These are phyloP conservation scores for Penicillium steckii DNA, from an alignment of 495 filamentous ascomycete genomes.

Conservation along the genomic window DNA sequence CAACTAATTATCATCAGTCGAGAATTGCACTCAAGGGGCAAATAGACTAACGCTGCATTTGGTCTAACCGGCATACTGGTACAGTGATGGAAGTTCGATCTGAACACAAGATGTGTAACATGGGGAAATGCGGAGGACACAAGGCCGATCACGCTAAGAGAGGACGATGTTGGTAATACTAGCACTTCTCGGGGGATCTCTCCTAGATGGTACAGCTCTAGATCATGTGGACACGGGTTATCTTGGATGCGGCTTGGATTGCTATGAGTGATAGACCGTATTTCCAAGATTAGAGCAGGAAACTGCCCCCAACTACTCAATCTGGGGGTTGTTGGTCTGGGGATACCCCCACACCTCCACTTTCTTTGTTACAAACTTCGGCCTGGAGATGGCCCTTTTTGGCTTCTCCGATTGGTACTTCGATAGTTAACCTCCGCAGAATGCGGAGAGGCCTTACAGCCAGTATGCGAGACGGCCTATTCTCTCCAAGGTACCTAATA, in stretches of 20 bases:
- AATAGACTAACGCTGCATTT: not conserved
- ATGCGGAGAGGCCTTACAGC: not conserved
- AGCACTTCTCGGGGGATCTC: not conserved
- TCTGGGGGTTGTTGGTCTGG: not conserved
- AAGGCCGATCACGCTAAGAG: not conserved
- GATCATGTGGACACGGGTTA: not conserved
- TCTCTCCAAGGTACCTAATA: not conserved
- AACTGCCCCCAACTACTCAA: not conserved
- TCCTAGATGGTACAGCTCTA: not conserved
- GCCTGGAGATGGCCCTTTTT: not conserved
- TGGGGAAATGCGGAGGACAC: not conserved
- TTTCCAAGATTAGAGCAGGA: too few species aligned
- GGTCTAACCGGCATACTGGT: not conserved
- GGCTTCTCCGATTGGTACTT: not conserved
- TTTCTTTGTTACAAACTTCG: not conserved
- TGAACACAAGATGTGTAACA: not conserved
- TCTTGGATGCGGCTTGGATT: not conserved
- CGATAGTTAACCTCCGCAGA: not conserved
- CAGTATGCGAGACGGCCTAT: not conserved
- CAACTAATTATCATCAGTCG: not conserved
- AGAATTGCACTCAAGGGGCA: not conserved
- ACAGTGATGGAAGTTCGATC: not conserved
- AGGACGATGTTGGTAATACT: not conserved
- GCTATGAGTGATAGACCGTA: not conserved
- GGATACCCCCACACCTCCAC: not conserved